These are phyloP conservation scores for Aegilops speltoides DNA, from an alignment of 176 grass and related monocot species.

Conservation along the genomic window DNA sequence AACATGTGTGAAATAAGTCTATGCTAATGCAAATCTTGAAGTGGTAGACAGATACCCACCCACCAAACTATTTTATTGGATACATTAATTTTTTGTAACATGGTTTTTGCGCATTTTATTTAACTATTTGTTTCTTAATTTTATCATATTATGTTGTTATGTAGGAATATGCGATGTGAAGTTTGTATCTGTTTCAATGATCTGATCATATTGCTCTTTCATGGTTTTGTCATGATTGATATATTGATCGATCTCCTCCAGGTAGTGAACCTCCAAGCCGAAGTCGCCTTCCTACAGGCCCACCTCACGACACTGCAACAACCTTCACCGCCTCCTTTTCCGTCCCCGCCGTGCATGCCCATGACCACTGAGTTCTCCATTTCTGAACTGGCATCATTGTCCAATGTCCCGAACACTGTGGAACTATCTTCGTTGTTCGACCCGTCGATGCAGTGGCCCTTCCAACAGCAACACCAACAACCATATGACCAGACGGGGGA, in stretches of 20 bases:
- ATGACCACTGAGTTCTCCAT: neutral
- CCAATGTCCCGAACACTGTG: too few relatives aligned
- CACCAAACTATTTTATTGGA: neutral
- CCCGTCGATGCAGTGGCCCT: neutral
- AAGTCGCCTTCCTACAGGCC: neutral
- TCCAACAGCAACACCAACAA: neutral
- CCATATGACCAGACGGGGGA: neutral
- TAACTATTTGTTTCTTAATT: neutral
- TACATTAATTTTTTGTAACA: neutral
- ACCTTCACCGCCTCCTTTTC: neutral
- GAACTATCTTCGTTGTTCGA: neutral
- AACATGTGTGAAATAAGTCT: neutral
- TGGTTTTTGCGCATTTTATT: neutral
- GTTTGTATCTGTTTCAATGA: neutral
- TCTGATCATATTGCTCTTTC: neutral
- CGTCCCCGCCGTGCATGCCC: neutral
- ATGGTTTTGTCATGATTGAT: neutral
- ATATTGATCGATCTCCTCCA: neutral
- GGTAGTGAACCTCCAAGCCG: neutral
- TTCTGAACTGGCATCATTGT: neutral
- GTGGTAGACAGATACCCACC: neutral
- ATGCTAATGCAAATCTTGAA: neutral
- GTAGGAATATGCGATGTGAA: neutral
- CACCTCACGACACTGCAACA: neutral
- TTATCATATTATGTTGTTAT: neutral